Base-by-base conservation (phyloP, 257 asterid genomes). In the Parsonsia alboflavescens region DNA sequence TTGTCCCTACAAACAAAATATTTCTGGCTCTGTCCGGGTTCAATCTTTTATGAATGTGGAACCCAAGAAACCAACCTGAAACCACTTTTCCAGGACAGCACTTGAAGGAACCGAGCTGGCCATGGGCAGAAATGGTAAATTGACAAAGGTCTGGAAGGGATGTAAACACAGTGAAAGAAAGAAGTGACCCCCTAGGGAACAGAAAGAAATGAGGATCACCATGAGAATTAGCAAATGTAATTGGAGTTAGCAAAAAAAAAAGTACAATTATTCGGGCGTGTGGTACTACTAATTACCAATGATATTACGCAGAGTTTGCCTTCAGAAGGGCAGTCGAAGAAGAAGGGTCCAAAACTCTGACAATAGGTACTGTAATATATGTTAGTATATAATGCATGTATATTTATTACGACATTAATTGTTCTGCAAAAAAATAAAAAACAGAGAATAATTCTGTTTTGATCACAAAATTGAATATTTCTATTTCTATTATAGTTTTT, bases 161-260 rank as follows among this genome's bases (percentile, higher is more conserved):
- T 7, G 70, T 65, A 39, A 65, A 33, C 39, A 64, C 7, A 4
- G 48, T 64, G 70, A 65, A 39, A 65, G 50, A 65, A 65, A 65
- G 8, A 28, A 39, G 3, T 17, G 49, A 8, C 1, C 2, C 22
- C 39, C 3, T 33, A 1, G 8, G 82, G 80, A 70, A 76, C 85
- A 69, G 80, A 80, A 80, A 78, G 72, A 80, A 68, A 82, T 86
- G 86, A 86, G 45, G 33, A 73, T 46, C 21, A 10, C 50, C 39
- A 26, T 61, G 67, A 28, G 28, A 48, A 73, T 21, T 9, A 46
- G 9, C 30, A 71, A 33, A 1, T 16, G 24, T 50, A 52, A 65
- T 26, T 59, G 7, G 42, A 0, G 0, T 22, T 24, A 22, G 1
- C 7, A 5, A 0, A 42, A 42, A 52, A 16, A 16, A 52, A 52